These are phyloP conservation scores for Camellia oleifera DNA, from an alignment of 179 eudicot genomes.

Conservation along the genomic window DNA sequence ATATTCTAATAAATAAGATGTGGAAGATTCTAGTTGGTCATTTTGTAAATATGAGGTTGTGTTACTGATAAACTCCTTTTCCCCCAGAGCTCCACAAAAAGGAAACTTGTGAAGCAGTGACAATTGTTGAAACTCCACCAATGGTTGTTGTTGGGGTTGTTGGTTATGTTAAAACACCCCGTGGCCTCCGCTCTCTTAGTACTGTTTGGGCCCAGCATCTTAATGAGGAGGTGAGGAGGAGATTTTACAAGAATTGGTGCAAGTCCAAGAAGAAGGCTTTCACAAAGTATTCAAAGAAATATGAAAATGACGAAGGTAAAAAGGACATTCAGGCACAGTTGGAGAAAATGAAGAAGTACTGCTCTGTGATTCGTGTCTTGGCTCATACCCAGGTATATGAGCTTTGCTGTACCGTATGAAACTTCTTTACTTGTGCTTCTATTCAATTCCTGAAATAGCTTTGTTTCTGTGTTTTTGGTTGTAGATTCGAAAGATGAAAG, in stretches of 20 bases:
- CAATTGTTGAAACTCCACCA: constrained; percentile 78
- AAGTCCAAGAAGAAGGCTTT: constrained; percentile 93
- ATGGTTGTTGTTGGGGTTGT: constrained; percentile 81
- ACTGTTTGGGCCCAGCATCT: constrained; percentile 90
- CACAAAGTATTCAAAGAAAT: constrained; percentile 69
- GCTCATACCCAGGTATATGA: constrained; percentile 73
- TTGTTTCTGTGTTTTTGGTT: not conserved
- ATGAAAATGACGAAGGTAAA: constrained; percentile 66
- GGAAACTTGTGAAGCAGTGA: constrained; percentile 85
- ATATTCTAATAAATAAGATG: not conserved
- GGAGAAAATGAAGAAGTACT: constrained; percentile 78
- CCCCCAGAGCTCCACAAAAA: constrained; percentile 76
- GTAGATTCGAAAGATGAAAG: constrained; percentile 77
- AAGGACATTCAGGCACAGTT: constrained; percentile 70
- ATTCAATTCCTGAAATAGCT: not conserved
- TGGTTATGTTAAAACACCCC: constrained; percentile 80
- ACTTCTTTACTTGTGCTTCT: not conserved
- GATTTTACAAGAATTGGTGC: constrained; percentile 90
- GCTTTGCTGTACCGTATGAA: not conserved
- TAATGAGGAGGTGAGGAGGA: constrained; percentile 71
- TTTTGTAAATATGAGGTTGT: not conserved
- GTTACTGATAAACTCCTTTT: not conserved
- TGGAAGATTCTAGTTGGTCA: not conserved
- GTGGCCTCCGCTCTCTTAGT: constrained; percentile 70
- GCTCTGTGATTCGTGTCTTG: constrained; percentile 66